A percentile compares a stretch with the other conserved stretches of the same genome.
Evolutionary conservation across 139 green algal genomes (phyloP).

Genomic region (Ettlia oleoabundans): DNA sequence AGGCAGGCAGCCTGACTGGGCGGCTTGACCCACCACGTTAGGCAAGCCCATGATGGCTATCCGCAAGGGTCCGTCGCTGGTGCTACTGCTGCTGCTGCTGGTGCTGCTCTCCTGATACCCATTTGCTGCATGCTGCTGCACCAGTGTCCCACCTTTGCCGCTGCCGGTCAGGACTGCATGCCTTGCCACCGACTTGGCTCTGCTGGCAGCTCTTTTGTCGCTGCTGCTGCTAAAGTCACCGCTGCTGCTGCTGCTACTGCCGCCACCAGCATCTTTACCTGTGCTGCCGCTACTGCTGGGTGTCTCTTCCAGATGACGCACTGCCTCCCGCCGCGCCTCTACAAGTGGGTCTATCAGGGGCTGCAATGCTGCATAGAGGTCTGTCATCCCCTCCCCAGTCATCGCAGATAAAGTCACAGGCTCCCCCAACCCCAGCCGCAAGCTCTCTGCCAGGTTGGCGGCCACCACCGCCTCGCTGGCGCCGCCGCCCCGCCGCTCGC

Average conservation of each 20-base stretch:
- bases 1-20: too few relatives aligned
- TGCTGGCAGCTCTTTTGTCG: too few relatives aligned
- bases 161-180: too few relatives aligned
- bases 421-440: conserved; percentile 80
- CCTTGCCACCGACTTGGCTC: too few relatives aligned
- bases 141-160: not conserved
- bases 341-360: conserved; percentile 59
- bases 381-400: conserved; percentile 87
- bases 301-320: not conserved
- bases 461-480: conserved; percentile 22
- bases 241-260: not conserved
- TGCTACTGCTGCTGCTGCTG: conserved; percentile 3
- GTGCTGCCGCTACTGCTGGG: not conserved
- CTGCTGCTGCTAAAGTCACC: not conserved
- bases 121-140: not conserved
- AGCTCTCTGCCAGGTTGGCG: conserved; percentile 41
- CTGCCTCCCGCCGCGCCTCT: conserved; percentile 15
- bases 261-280: not conserved
- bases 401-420: conserved; percentile 85
- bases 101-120: not conserved
- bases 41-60: conserved; percentile 84
- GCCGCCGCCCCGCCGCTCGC: conserved; percentile 59
- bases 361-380: conserved; percentile 83
- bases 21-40: conserved; percentile 83
- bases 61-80: conserved; percentile 4